Percentiles rank a stretch among this genome's conserved stretches.
phyloP scores from a whole-genome alignment of 768 basidiomycete species.

The Xerocomellus amylosporus region DNA sequence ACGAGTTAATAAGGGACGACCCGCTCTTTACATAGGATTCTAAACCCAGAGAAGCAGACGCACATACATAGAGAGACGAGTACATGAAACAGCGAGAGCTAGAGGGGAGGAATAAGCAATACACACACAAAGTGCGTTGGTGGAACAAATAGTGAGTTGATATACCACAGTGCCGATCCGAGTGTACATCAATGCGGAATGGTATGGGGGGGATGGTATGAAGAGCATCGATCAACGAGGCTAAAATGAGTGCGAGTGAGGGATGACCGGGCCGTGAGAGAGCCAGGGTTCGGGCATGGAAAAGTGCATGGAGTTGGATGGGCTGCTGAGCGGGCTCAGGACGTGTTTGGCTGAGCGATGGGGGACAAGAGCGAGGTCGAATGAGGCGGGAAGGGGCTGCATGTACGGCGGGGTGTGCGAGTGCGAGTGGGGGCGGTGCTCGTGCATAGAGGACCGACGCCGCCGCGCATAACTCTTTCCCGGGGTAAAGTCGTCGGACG shows the following conservation, averaged over 20 bases:
- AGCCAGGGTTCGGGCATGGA: conserved; percentile 30
- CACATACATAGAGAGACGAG: neutral
- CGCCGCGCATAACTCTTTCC: neutral
- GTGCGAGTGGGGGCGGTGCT: conserved; percentile 1
- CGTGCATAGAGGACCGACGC: conserved; percentile 13
- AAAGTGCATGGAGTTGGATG: neutral
- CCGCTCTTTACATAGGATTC: neutral
- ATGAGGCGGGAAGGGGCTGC: neutral
- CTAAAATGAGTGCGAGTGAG: conserved; percentile 13
- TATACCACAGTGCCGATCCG: conserved; percentile 11
- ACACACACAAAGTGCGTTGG: conserved; percentile 9
- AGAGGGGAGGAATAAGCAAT: conserved; percentile 6
- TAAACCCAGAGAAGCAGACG: neutral
- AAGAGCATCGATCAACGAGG: conserved; percentile 15
- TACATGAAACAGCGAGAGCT: neutral
- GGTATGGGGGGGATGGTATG: neutral
- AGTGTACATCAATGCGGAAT: conserved; percentile 7
- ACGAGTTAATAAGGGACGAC: neutral
- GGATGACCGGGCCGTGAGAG: neutral
- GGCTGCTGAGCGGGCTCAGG: conserved; percentile 11
- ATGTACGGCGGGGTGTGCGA: neutral
- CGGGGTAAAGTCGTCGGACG: conserved; percentile 13
- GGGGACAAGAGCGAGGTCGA: conserved; percentile 1
- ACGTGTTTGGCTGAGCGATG: conserved; percentile 1
- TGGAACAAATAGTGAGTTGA: neutral